Percentiles rank a stretch among this genome's conserved stretches.
phyloP scores from a whole-genome alignment of 2,329 filamentous ascomycete genomes.

The Podosphaera xanthii region DNA sequence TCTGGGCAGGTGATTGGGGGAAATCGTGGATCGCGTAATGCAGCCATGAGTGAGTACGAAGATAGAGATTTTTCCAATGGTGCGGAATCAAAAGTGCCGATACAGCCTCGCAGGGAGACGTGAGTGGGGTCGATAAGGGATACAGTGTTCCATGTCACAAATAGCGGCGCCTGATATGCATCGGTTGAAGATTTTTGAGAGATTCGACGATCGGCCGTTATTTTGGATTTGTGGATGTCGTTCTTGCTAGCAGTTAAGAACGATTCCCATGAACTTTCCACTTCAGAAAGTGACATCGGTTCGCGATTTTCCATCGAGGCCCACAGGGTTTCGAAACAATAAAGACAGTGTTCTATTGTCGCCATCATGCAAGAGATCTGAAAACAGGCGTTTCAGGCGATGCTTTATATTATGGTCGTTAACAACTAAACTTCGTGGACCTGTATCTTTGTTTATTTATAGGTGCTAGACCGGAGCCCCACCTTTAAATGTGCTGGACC shows the following conservation, averaged over 20 bases:
- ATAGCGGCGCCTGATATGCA: conserved; percentile 42
- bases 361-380: conserved; percentile 36
- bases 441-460: too few relatives aligned
- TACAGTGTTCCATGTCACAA: conserved; percentile 69
- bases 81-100: conserved; percentile 74
- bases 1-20: conserved; percentile 28
- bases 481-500: too few relatives aligned
- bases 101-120: conserved; percentile 62
- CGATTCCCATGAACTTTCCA: conserved; percentile 39
- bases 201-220: conserved; percentile 3
- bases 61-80: conserved; percentile 50
- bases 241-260: conserved; percentile 18
- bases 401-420: too few relatives aligned
- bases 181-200: conserved; percentile 14
- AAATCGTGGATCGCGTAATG: conserved; percentile 40
- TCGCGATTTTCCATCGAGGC: conserved; percentile 51
- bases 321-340: conserved; percentile 73
- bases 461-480: too few relatives aligned
- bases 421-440: too few relatives aligned
- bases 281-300: conserved; percentile 39
- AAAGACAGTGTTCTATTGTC: conserved; percentile 63
- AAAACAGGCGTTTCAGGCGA: too few relatives aligned
- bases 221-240: conserved; percentile 10
- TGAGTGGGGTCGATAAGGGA: conserved; percentile 1
- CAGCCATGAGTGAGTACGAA: conserved; percentile 65